Evolutionary conservation across 306 rosid genomes (phyloP).

Genomic region (Bauhinia variegata): DNA sequence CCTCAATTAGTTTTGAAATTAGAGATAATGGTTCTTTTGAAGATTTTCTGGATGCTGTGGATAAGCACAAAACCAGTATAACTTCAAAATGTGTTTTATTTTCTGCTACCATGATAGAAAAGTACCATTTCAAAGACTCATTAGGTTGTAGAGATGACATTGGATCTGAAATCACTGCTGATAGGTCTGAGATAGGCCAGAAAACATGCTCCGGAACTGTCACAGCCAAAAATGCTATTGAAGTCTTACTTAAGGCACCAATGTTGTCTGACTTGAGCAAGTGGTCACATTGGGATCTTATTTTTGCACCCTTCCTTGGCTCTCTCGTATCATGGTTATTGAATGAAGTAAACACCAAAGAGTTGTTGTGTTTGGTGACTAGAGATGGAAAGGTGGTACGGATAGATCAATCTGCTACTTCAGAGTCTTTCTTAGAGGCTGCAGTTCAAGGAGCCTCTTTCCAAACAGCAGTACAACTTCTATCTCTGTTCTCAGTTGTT

Average conservation of each 20-base stretch:
- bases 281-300: conserved; percentile 94
- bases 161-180: conserved; percentile 39
- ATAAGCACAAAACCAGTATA: conserved; percentile 46
- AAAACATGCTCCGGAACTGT: conserved; percentile 40
- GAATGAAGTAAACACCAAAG: conserved; percentile 65
- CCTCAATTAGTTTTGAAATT: conserved; percentile 62
- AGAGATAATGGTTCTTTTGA: conserved; percentile 55
- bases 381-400: conserved; percentile 78
- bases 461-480: conserved; percentile 70
- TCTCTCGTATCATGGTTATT: conserved; percentile 78
- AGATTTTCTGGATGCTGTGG: conserved; percentile 55
- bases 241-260: conserved; percentile 70
- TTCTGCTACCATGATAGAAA: conserved; percentile 64
- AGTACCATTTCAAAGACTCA: conserved; percentile 44
- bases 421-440: conserved; percentile 81
- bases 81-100: conserved; percentile 67
- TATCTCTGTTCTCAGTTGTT: conserved; percentile 64
- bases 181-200: conserved; percentile 34
- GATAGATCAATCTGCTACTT: conserved; percentile 73
- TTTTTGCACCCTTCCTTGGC: conserved; percentile 86
- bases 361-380: conserved; percentile 77
- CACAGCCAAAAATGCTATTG: conserved; percentile 64
- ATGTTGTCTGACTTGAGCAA: conserved; percentile 79
- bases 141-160: conserved; percentile 43
- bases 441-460: conserved; percentile 79